Conservation (phyloP, 129 eudicot species). For the Arctium minus region DNA sequence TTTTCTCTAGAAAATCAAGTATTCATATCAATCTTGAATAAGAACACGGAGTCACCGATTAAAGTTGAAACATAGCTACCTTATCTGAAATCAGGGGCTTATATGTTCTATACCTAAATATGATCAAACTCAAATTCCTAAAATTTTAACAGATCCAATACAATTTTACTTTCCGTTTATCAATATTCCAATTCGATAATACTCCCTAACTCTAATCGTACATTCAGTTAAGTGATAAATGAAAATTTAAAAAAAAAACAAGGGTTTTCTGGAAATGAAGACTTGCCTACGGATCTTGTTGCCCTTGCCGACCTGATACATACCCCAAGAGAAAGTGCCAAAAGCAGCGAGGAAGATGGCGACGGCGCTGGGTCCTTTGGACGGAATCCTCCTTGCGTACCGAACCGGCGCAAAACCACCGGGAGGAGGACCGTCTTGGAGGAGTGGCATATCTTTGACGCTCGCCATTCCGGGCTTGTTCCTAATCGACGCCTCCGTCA, state of each 20-base stretch:
- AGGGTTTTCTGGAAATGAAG: not conserved
- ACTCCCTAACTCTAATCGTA: not conserved
- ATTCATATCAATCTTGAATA: not conserved
- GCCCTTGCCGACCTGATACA: conserved; percentile 95
- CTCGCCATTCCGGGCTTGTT: conserved; percentile 86
- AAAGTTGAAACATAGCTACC: not conserved
- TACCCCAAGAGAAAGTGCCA: conserved; percentile 91
- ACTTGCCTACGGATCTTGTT: conserved; percentile 92
- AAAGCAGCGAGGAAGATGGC: conserved; percentile 81
- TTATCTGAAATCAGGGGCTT: not conserved
- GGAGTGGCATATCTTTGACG: conserved; percentile 93
- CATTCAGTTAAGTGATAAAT: not conserved
- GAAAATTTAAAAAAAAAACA: not conserved
- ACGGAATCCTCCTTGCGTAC: conserved; percentile 90
- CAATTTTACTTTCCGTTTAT: not conserved
- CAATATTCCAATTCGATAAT: not conserved
- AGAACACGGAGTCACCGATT: not conserved
- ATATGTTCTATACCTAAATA: too few species aligned
- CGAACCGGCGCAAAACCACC: conserved; percentile 96
- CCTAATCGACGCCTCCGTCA: conserved; percentile 91
- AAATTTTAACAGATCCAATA: not conserved
- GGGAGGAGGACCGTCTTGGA: conserved; percentile 98
- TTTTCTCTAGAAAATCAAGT: not conserved
- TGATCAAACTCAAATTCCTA: not conserved
- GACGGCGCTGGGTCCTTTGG: conserved; percentile 88